Base-by-base conservation (phyloP, 495 filamentous ascomycete species). In the Gamarada debralockiae region DNA sequence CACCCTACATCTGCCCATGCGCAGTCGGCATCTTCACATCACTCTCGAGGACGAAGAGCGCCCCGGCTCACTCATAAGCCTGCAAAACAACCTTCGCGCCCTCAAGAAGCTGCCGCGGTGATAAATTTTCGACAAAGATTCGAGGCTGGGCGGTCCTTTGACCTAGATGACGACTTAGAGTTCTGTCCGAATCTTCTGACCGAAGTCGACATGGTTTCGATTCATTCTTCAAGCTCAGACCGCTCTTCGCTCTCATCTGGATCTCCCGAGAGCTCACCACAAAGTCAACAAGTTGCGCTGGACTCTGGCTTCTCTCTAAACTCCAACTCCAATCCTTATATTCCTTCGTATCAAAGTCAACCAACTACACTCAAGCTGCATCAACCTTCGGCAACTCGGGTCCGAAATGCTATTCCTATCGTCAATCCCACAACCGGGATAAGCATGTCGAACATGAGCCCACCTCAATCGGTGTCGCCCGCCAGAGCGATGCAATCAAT, bases 391-490 rank as follows among this genome's bases (percentile, higher is more conserved):
- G 86, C 92, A 49, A 86, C 87, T 52, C 88, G 95, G 67, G 83
- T 85, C 58, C 88, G 92, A 60, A 97, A 96, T 66, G 90, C 93
- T 60, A 99, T 99, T 60, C 95, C 93, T 15, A 99, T 99, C 67
- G 86, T 99, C 72, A 96, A 99, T 78, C 93, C 93, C 29, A 86
- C 77, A 55, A 97, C 95, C 27, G 90, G 93, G 56, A 81, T 92
- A 70, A 82, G 81, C 57, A 56, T 56, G 49, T 50, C 51, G 4
- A 40, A 41, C 22, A 78, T 96, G 70, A 96, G 91, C 74, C 95
- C 93, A 58, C 92, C 93, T 2, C 86, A 81, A 44, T 95, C 90
- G 52, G 86, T 96, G 62, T 93, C 90, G 45, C 90, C 91, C 49
- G 83, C 75, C 65, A 79, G 90, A 74, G 86, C 92, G 85, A 87